Evolutionary conservation across 768 basidiomycete genomes (phyloP).

Genomic region (Lactarius hatsudake): DNA sequence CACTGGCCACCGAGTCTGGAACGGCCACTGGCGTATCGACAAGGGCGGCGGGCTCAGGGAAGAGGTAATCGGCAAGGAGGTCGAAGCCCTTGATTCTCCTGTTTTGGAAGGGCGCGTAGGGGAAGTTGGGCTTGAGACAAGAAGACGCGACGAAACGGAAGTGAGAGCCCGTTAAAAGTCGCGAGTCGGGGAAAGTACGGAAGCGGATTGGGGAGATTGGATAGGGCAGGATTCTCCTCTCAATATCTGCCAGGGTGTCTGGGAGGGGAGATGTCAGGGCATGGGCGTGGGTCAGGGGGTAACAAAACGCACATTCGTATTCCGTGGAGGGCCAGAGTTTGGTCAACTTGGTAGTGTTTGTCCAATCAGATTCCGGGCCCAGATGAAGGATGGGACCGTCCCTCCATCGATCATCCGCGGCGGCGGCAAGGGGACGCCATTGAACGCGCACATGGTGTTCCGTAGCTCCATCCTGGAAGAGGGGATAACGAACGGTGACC

Average conservation of each 20-base stretch:
- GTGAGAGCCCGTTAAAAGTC: slow-evolving; percentile 48
- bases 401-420: slow-evolving; percentile 44
- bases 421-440: slow-evolving; percentile 40
- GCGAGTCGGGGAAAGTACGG: slow-evolving; percentile 72
- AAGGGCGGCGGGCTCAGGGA: slow-evolving; percentile 30
- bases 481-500: slow-evolving; percentile 60
- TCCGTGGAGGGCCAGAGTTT: slow-evolving; percentile 66
- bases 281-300: slow-evolving; percentile 14
- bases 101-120: slow-evolving; percentile 56
- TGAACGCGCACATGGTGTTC: slow-evolving; percentile 39
- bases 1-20: slow-evolving; percentile 1
- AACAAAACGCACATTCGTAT: slow-evolving; percentile 61
- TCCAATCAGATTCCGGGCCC: slow-evolving; percentile 52
- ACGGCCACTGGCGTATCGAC: slow-evolving; percentile 15
- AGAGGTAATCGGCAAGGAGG: slow-evolving; percentile 55
- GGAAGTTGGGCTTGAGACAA: slow-evolving; percentile 70
- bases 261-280: neutral
- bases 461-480: slow-evolving; percentile 31
- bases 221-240: slow-evolving; percentile 49
- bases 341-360: slow-evolving; percentile 48
- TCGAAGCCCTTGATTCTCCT: slow-evolving; percentile 63
- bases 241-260: slow-evolving; percentile 45
- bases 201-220: slow-evolving; percentile 54
- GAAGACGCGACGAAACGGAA: slow-evolving; percentile 71
- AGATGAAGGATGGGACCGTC: slow-evolving; percentile 52